A percentile compares a stretch with the other conserved stretches of the same genome.
phyloP scores from a whole-genome alignment of 2,329 filamentous ascomycete genomes.

The Ophiocordyceps camponoti-rufipedis region DNA sequence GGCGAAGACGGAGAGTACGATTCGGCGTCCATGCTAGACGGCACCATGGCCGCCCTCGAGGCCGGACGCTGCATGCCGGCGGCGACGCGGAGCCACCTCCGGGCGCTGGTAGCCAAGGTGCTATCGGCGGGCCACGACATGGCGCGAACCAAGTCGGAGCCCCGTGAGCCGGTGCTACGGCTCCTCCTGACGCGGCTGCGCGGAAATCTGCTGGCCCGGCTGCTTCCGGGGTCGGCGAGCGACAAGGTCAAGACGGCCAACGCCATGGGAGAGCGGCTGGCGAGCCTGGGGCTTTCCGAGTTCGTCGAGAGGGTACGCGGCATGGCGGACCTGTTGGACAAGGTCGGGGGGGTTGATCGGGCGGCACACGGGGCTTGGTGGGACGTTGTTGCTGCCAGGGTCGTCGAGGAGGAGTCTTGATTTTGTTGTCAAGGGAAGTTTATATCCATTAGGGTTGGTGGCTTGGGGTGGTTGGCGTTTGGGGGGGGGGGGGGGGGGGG shows the following conservation, averaged over 20 bases:
- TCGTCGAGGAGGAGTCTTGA: constrained; percentile 7
- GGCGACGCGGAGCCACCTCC: constrained; percentile 40
- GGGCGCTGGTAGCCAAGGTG: constrained; percentile 38
- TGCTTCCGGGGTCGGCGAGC: constrained; percentile 46
- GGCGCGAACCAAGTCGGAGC: constrained; percentile 19
- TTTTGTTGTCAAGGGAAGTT: too few relatives aligned
- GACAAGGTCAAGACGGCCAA: constrained; percentile 55
- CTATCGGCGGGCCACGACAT: constrained; percentile 30
- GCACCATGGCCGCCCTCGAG: constrained; percentile 44
- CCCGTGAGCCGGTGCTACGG: constrained; percentile 39
- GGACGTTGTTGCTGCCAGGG: constrained; percentile 42
- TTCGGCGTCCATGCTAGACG: constrained; percentile 27
- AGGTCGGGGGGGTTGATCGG: constrained; percentile 48
- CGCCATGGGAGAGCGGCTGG: constrained; percentile 50
- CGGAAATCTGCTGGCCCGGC: constrained; percentile 44
- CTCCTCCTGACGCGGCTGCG: constrained; percentile 50
- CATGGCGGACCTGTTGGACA: constrained; percentile 49
- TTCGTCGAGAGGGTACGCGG: constrained; percentile 52
- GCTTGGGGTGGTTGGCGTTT: too few relatives aligned
- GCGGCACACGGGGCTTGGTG: constrained; percentile 54
- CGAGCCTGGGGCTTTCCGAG: constrained; percentile 51
- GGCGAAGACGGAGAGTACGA: background rate
- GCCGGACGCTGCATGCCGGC: constrained; percentile 44
- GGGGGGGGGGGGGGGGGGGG: too few relatives aligned
- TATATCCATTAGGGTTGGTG: too few relatives aligned